A percentile compares a stretch with the other conserved stretches of the same genome.
Conservation (phyloP, 1,284 basidiomycete genomes). For the Leccinum huronense region DNA sequence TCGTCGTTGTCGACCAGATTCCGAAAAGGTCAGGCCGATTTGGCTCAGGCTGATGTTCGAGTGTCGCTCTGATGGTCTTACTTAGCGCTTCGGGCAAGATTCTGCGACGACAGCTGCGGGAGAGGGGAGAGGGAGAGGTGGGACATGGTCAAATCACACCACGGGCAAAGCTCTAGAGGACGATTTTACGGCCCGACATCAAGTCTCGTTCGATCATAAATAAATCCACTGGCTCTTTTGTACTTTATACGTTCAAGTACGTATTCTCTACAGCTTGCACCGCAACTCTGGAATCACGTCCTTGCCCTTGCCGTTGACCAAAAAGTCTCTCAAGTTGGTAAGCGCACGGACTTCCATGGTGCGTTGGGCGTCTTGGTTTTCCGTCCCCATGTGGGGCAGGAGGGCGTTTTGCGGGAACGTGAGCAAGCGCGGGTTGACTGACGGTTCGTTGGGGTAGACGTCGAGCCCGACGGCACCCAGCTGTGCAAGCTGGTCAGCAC, state of each 20-base stretch:
- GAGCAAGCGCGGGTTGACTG: slow-evolving; percentile 78
- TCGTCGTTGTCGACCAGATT: slow-evolving; percentile 53
- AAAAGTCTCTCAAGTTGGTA: slow-evolving; percentile 66
- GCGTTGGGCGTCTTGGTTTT: slow-evolving; percentile 77
- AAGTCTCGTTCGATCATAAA: neutral
- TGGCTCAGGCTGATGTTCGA: neutral
- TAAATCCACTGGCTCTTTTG: neutral
- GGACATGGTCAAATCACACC: slow-evolving; percentile 28
- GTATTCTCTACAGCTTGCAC: slow-evolving; percentile 24
- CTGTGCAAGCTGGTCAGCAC: slow-evolving; percentile 38
- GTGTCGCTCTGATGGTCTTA: neutral
- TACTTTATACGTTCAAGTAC: neutral
- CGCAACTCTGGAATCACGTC: slow-evolving; percentile 68
- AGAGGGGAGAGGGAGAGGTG: slow-evolving; percentile 52
- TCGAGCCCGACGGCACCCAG: slow-evolving; percentile 84
- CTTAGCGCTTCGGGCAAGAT: slow-evolving; percentile 71
- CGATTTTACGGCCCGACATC: neutral
- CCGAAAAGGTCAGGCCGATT: slow-evolving; percentile 59
- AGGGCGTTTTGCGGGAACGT: slow-evolving; percentile 80
- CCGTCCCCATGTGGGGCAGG: slow-evolving; percentile 89
- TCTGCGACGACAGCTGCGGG: slow-evolving; percentile 59
- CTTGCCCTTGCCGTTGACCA: slow-evolving; percentile 58
- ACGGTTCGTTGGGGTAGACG: slow-evolving; percentile 87
- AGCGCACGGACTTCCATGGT: slow-evolving; percentile 82
- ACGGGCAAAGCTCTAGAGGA: slow-evolving; percentile 13